These are phyloP conservation scores for Paecilomyces niveus DNA, from an alignment of 2,329 filamentous ascomycete species.

Conservation along the genomic window DNA sequence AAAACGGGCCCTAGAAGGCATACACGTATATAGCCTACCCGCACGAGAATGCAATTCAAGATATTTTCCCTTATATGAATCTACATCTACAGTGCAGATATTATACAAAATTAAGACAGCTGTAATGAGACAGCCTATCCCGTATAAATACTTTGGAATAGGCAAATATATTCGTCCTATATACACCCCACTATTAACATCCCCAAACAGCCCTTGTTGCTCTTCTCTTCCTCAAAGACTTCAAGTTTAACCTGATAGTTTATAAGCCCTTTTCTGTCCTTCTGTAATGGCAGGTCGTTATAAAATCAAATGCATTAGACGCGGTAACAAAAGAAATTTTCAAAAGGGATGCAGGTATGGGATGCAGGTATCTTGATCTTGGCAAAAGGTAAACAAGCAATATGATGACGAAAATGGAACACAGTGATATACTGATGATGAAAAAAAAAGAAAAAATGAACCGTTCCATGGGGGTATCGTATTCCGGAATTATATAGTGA, in stretches of 20 bases:
- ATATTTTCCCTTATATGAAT: no score
- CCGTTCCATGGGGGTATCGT: neutral
- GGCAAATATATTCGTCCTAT: no score
- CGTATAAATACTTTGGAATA: no score
- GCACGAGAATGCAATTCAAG: no score
- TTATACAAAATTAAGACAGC: no score
- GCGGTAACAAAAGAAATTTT: neutral
- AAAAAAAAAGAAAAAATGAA: neutral
- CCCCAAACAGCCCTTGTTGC: neutral
- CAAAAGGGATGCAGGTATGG: neutral
- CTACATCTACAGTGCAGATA: no score
- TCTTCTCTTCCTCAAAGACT: neutral
- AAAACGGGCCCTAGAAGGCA: no score
- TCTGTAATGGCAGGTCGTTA: neutral
- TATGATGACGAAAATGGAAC: neutral
- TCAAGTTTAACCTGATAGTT: neutral
- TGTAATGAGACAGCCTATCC: no score
- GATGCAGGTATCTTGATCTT: neutral
- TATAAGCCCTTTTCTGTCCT: neutral
- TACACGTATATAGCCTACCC: no score
- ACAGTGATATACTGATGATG: neutral
- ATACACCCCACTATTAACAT: neutral
- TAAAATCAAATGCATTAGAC: neutral
- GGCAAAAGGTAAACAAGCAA: neutral
- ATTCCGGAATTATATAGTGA: neutral